phyloP scores from a whole-genome alignment of 768 basidiomycete genomes.

The Crepidotus variabilis region DNA sequence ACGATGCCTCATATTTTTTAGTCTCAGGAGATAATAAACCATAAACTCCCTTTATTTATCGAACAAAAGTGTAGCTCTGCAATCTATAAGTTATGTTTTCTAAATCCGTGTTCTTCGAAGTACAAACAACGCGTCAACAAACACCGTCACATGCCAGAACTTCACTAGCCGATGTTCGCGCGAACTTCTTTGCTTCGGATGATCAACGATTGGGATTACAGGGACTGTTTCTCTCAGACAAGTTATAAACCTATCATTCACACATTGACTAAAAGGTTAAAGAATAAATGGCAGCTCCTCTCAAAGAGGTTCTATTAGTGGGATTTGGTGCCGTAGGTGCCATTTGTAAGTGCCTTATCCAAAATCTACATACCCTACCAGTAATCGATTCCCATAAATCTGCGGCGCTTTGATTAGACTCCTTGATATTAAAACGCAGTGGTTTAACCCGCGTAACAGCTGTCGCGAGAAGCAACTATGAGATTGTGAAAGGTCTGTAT shows the following conservation, averaged over 20 bases:
- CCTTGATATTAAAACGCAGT: slow-evolving; percentile 52
- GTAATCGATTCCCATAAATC: too few relatives aligned
- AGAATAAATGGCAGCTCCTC: background rate
- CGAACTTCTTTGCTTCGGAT: too few relatives aligned
- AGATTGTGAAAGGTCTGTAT: slow-evolving; percentile 43
- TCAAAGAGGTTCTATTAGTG: slow-evolving; percentile 54
- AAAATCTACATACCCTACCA: background rate
- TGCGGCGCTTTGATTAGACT: slow-evolving; percentile 32
- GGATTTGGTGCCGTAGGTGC: slow-evolving; percentile 66
- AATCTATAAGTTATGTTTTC: too few relatives aligned
- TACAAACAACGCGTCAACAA: too few relatives aligned
- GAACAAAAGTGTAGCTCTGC: too few relatives aligned
- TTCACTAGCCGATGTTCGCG: too few relatives aligned
- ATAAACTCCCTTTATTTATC: too few relatives aligned
- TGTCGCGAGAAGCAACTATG: slow-evolving; percentile 70
- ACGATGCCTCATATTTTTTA: background rate
- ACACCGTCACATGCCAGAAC: too few relatives aligned
- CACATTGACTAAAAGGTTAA: background rate
- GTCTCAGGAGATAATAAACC: too few relatives aligned
- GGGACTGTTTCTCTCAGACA: too few relatives aligned
- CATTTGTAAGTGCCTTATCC: slow-evolving; percentile 41
- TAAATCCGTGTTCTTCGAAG: too few relatives aligned
- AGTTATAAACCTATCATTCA: background rate
- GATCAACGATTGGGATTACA: too few relatives aligned
- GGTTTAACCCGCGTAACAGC: slow-evolving; percentile 63